Percentiles rank a stretch among this genome's conserved stretches.
phyloP scores from a whole-genome alignment of 1,284 basidiomycete species.

The Leccinum fuscescens region DNA sequence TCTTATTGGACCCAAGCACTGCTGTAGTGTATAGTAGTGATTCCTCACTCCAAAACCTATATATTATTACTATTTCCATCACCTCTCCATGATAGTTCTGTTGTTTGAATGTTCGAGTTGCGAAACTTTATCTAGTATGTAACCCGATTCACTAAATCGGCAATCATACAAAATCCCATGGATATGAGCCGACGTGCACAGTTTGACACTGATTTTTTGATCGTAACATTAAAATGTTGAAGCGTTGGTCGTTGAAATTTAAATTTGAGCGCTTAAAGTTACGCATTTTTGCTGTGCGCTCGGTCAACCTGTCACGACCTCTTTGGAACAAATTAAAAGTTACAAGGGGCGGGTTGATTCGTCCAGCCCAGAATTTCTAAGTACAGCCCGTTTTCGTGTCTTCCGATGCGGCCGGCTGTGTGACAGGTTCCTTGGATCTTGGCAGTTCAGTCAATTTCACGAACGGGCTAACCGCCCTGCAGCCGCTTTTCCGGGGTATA shows the following conservation, averaged over 20 bases:
- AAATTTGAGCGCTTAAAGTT: too few relatives aligned
- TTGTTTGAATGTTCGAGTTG: neutral
- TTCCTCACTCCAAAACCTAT: constrained; percentile 4
- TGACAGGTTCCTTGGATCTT: neutral
- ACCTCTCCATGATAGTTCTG: neutral
- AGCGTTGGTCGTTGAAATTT: too few relatives aligned
- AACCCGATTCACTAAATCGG: neutral
- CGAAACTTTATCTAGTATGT: neutral
- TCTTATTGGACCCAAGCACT: constrained; percentile 4
- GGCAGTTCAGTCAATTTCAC: neutral
- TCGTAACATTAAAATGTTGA: neutral
- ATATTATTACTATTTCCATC: constrained; percentile 30
- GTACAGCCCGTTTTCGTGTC: neutral
- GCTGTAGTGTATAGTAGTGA: constrained; percentile 11
- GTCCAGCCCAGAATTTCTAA: neutral
- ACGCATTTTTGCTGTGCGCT: too few relatives aligned
- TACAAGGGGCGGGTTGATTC: neutral
- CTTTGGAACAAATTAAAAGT: too few relatives aligned
- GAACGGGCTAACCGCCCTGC: neutral
- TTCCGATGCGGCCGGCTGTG: neutral
- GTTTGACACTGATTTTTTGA: neutral
- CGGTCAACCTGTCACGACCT: too few relatives aligned
- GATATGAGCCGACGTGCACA: neutral
- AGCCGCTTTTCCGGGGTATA: neutral
- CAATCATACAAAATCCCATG: neutral